Evolutionary conservation across 1,139 yeast genomes (phyloP), one percentile per base, ranked within the genome.

Genomic region (Meyerozyma smithsonii): DNA sequence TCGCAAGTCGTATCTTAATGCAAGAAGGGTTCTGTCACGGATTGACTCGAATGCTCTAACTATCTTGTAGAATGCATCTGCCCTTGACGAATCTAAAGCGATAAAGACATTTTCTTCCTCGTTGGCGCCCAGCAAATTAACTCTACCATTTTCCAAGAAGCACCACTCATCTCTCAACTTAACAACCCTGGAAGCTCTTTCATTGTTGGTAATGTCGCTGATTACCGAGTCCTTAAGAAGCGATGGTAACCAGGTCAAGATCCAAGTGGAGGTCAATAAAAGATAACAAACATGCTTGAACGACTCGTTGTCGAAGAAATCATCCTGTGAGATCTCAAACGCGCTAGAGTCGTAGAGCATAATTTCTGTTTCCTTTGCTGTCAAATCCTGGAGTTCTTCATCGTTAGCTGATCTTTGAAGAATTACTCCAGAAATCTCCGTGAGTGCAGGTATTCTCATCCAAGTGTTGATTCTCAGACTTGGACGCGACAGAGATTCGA

Each of bases 1-100:
- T 44, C 89, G 69, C 36, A 82, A 58, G 53, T 84, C 92, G 46
- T 81, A 80, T 39, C 95, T 66, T 35, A 87, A 62, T 3, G 83
- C 71, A 17, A 81, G 54, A 38, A 84, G 62, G 4, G 84, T 64
- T 21, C 67, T 65, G 35, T 68, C 66, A 17, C 76, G 68, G 30
- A 84, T 66, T 3, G 52, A 48, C 41, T 69, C 70, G 46, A 85
- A 73, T 1, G 62, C 66, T 2, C 54, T 45, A 1, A 81, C 59
- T 2, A 76, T 61, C 3, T 58, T 58, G 44, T 79, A 77, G 52
- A 81, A 88, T 36, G 66, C 65, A 0, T 50, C 50, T 7, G 71
- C 53, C 14, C 74, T 65, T 12, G 64, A 69, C 28, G 60, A 50
- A 41, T 56, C 62, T 43, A 70, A 59, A 1, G 74, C 69, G 39